Conservation (phyloP, 2,329 filamentous ascomycete genomes). For the Arthroderma sp. region DNA sequence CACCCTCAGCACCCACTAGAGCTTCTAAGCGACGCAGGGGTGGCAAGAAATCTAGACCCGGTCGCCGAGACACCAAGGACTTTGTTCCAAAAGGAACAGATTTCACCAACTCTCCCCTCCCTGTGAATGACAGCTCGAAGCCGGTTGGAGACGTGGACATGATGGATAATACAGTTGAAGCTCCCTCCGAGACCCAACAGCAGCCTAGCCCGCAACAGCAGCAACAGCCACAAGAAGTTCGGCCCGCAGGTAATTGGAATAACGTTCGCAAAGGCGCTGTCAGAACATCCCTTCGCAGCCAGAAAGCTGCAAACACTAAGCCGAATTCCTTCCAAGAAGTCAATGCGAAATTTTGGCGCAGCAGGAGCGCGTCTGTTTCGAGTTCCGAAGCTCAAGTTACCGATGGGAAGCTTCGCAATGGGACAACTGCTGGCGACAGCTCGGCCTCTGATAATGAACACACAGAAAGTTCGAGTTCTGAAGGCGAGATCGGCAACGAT, state of each 20-base stretch:
- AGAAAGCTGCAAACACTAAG: constrained; percentile 9
- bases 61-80: constrained; percentile 19
- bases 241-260: constrained; percentile 32
- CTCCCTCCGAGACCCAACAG: constrained; percentile 7
- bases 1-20: constrained; percentile 8
- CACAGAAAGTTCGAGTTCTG: constrained; percentile 12
- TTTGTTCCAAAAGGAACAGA: constrained; percentile 25
- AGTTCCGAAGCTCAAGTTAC: constrained; percentile 7
- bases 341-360: constrained; percentile 26
- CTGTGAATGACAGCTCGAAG: constrained; percentile 13
- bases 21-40: constrained; percentile 17
- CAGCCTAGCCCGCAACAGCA: not conserved
- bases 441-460: not conserved
- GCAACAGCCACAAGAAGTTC: not conserved
- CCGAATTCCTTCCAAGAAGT: constrained; percentile 18
- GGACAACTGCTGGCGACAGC: not conserved
- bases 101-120: constrained; percentile 22
- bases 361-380: constrained; percentile 22
- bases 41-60: constrained; percentile 14
- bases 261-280: constrained; percentile 29
- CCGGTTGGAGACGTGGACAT: no score
- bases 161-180: constrained; percentile 1
- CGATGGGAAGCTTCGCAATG: not conserved
- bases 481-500: constrained; percentile 23
- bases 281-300: constrained; percentile 28